Conservation (phyloP, 805 yeast species). For the Ascoidea asiatica region DNA sequence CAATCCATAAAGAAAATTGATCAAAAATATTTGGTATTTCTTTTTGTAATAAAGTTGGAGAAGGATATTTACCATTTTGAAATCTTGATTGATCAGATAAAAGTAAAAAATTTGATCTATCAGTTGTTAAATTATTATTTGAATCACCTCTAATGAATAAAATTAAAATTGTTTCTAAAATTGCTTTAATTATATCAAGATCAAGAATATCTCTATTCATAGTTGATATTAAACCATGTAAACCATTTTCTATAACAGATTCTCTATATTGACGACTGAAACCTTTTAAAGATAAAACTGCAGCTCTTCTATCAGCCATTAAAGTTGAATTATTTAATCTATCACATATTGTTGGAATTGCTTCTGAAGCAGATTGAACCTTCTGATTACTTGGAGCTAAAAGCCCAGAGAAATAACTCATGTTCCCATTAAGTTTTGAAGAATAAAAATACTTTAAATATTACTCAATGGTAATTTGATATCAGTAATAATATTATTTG, state of each 20-base stretch:
- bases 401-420: not conserved
- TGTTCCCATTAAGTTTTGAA: no score
- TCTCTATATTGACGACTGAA: slow-evolving; percentile 85
- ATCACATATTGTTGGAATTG: slow-evolving; percentile 82
- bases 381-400: not conserved
- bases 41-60: slow-evolving; percentile 49
- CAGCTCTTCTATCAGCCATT: slow-evolving; percentile 80
- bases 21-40: slow-evolving; percentile 39
- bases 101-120: slow-evolving; percentile 51
- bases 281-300: slow-evolving; percentile 78
- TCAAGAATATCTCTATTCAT: slow-evolving; percentile 49
- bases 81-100: slow-evolving; percentile 61
- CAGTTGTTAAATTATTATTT: slow-evolving; percentile 12
- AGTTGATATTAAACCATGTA: slow-evolving; percentile 43
- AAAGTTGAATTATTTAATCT: slow-evolving; percentile 71
- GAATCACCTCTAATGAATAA: slow-evolving; percentile 57
- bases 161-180: slow-evolving; percentile 74
- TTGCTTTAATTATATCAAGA: slow-evolving; percentile 58
- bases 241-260: slow-evolving; percentile 65
- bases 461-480: no score
- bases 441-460: no score
- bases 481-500: no score
- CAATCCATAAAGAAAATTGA: slow-evolving; percentile 87
- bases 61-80: slow-evolving; percentile 68
- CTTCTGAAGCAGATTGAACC: slow-evolving; percentile 29